phyloP scores from a whole-genome alignment of 1,139 yeast species.

The Oligophagozyma castellii region DNA sequence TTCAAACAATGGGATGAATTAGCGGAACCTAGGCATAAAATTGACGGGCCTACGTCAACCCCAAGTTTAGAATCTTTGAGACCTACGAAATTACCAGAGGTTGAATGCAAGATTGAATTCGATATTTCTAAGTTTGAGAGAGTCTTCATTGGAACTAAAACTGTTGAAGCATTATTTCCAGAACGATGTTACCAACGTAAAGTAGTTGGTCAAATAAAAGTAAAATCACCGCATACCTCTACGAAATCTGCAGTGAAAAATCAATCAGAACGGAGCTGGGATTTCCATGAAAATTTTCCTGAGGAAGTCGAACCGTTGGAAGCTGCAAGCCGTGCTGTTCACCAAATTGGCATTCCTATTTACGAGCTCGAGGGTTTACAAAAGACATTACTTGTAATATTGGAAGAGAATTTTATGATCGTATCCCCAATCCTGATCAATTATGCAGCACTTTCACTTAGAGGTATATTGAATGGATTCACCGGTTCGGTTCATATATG shows the following conservation, averaged over 20 bases:
- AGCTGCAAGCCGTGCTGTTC: conserved; percentile 2
- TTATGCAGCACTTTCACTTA: conserved; percentile 5
- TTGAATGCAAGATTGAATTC: conserved; percentile 7
- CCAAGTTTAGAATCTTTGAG: conserved; percentile 17
- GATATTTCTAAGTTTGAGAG: conserved; percentile 6
- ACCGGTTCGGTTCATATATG: conserved; percentile 7
- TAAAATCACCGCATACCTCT: not conserved
- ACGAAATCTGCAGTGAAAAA: too few relatives aligned
- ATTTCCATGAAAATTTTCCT: conserved; percentile 18
- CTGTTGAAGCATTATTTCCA: conserved; percentile 19
- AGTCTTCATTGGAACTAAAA: conserved; percentile 14
- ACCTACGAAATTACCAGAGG: conserved; percentile 13
- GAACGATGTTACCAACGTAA: conserved; percentile 4
- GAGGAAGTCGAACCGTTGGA: conserved; percentile 11
- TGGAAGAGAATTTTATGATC: conserved; percentile 18
- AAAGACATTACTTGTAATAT: conserved; percentile 11
- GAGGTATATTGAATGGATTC: conserved; percentile 2
- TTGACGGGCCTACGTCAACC: conserved; percentile 14
- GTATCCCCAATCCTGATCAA: conserved; percentile 18
- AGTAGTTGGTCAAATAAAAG: conserved; percentile 9
- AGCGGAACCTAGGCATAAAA: conserved; percentile 22
- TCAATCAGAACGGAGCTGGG: conserved; percentile 16
- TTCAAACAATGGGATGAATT: conserved; percentile 26
- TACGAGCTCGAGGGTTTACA: conserved; percentile 8
- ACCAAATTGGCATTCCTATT: conserved; percentile 12